Percentiles rank a stretch among this genome's conserved stretches.
Conservation (phyloP, 139 green algal genomes). For the Auxenochlorella pyrenoidosa region DNA sequence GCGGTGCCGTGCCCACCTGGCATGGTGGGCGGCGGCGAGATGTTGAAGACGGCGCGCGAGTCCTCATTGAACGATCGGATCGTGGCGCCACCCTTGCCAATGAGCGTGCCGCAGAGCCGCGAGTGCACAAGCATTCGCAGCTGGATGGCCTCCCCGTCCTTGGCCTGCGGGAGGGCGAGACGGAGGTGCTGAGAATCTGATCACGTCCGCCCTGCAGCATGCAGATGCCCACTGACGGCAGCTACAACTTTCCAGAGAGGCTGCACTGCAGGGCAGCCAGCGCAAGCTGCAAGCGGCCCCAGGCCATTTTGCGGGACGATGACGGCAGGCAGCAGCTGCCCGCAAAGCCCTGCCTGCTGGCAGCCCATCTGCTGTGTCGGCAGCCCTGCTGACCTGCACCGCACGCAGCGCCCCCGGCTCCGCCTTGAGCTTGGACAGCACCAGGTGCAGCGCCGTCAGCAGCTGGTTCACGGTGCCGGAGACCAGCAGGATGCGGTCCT, state of each 20-base stretch:
- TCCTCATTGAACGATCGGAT: slow-evolving; percentile 85
- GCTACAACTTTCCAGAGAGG: too few species aligned
- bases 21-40: slow-evolving; percentile 59
- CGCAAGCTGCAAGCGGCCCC: too few species aligned
- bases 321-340: too few species aligned
- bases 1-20: too few species aligned
- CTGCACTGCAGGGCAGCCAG: too few species aligned
- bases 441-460: slow-evolving; percentile 82
- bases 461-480: slow-evolving; percentile 75
- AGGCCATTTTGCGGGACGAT: too few species aligned
- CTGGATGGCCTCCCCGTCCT: slow-evolving; percentile 37
- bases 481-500: slow-evolving; percentile 82
- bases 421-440: slow-evolving; percentile 74
- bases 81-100: slow-evolving; percentile 83
- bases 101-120: slow-evolving; percentile 80
- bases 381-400: slow-evolving; percentile 7
- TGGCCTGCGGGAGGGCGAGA: not conserved
- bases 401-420: slow-evolving; percentile 43
- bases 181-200: too few species aligned
- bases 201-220: too few species aligned
- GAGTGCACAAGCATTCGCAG: slow-evolving; percentile 82
- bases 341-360: too few species aligned
- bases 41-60: slow-evolving; percentile 70
- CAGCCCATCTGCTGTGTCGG: not conserved
- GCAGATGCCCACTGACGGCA: too few species aligned